These are phyloP conservation scores for Diversispora epigaea DNA, from an alignment of 192 early-diverging fungal species.

Conservation along the genomic window DNA sequence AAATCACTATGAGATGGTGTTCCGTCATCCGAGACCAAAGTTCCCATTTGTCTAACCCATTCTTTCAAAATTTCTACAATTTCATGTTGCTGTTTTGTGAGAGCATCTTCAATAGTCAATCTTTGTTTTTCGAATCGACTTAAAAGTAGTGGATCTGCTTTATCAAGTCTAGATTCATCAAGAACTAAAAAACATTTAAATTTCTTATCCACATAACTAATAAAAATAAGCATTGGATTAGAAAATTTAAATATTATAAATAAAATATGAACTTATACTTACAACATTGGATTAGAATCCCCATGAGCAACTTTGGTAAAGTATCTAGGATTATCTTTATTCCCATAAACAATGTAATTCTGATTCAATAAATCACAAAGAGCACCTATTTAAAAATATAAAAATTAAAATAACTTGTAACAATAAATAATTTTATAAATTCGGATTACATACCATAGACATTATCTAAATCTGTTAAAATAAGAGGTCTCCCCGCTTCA, in stretches of 20 bases:
- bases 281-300: conserved; percentile 27
- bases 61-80: neutral
- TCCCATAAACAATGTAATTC: conserved; percentile 10
- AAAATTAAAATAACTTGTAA: neutral
- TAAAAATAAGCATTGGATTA: neutral
- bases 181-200: conserved; percentile 28
- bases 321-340: neutral
- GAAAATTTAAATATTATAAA: neutral
- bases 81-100: neutral
- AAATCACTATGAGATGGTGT: neutral
- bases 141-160: conserved; percentile 4
- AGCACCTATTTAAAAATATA: neutral
- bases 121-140: conserved; percentile 29
- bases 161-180: conserved; percentile 5
- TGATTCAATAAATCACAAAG: conserved; percentile 33
- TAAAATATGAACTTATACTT: neutral
- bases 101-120: conserved; percentile 10
- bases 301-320: conserved; percentile 16
- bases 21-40: neutral
- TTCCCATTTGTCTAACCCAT: conserved; percentile 29
- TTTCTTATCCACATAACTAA: neutral
- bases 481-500: conserved; percentile 24
- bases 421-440: no score
- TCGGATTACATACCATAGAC: conserved; percentile 6
- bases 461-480: conserved; percentile 24